Percentiles rank a stretch among this genome's conserved stretches.
Evolutionary conservation across 2,329 filamentous ascomycete species (phyloP).

Genomic region (Trichoderma cornu-damae): DNA sequence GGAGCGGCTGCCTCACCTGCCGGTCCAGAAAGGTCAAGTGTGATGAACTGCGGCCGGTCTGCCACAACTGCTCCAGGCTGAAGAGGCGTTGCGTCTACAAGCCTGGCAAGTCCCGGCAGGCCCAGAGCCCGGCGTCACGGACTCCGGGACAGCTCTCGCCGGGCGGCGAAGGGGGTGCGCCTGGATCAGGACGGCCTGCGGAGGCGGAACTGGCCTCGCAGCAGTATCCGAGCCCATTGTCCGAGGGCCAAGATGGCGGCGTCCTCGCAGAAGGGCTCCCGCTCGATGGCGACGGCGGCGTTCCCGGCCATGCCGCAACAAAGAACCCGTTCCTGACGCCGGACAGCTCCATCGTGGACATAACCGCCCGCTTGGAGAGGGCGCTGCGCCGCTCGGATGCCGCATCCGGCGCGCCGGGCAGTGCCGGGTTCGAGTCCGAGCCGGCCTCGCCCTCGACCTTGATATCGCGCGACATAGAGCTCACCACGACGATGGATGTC

Average conservation of each 20-base stretch:
- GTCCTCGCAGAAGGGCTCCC: neutral
- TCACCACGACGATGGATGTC: slow-evolving; percentile 24
- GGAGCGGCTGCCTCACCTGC: slow-evolving; percentile 24
- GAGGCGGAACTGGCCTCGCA: neutral
- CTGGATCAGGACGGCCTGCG: neutral
- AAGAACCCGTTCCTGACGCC: slow-evolving; percentile 1
- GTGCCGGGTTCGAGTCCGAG: neutral
- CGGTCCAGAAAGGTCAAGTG: slow-evolving; percentile 23
- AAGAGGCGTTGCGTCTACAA: slow-evolving; percentile 20
- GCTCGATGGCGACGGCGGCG: neutral
- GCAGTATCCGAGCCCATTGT: slow-evolving; percentile 1
- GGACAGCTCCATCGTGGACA: slow-evolving; percentile 6
- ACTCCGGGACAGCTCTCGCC: neutral
- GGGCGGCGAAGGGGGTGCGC: neutral
- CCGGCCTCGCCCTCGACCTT: slow-evolving; percentile 15
- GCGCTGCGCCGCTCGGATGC: neutral
- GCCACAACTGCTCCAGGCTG: slow-evolving; percentile 21
- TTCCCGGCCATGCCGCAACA: neutral
- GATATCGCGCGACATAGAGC: slow-evolving; percentile 24
- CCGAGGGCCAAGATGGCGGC: neutral
- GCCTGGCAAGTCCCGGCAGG: slow-evolving; percentile 8
- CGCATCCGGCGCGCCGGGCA: neutral
- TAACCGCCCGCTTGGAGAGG: neutral
- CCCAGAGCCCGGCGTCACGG: neutral
- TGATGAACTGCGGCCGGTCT: slow-evolving; percentile 20